Evolutionary conservation across 2,329 filamentous ascomycete species (phyloP), one percentile per base, ranked within the genome.

Genomic region (Aphanocladium album): DNA sequence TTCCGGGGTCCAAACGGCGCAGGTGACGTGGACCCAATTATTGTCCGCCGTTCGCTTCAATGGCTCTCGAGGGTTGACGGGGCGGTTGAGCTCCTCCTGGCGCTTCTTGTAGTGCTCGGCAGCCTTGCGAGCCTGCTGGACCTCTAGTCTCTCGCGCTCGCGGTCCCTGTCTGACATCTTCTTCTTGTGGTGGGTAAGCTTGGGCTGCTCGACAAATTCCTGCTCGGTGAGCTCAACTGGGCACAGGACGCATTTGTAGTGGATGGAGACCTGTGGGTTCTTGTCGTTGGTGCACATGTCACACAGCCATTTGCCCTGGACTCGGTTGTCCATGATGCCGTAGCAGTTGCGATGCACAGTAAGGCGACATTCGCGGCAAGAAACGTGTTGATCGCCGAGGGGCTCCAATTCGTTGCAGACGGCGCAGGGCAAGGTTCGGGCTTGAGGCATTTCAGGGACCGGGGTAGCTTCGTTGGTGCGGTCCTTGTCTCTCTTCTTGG

Each of bases 21-120:
- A 99, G 41, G 89, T 88, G 30, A 98, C 91, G 72, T 99, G 95
- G 17, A 97, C 91, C 95, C 95, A 99, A 70, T 98, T 98, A 76
- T 98, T 98, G 71, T 96, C 92, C 4, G 89, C 90, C 0, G 95
- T 99, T 53, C 91, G 86, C 76, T 99, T 99, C 64, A 99, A 79
- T 3, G 95, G 89, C 72, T 98, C 95, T 52, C 95, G 86, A 27
- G 95, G 95, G 65, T 91, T 85, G 39, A 89, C 75, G 1, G 95
- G 93, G 52, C 93, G 89, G 66, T 92, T 91, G 68, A 89, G 85
- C 63, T 93, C 89, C 70, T 91, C 85, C 74, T 99, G 93, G 69
- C 86, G 88, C 71, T 89, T 89, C 45, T 86, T 85, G 73, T 96
- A 96, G 60, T 87, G 87, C n/a, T 93, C 89, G 54, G 88, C 89